Conservation (phyloP, 495 filamentous ascomycete genomes). For the Tuber magnatum region DNA sequence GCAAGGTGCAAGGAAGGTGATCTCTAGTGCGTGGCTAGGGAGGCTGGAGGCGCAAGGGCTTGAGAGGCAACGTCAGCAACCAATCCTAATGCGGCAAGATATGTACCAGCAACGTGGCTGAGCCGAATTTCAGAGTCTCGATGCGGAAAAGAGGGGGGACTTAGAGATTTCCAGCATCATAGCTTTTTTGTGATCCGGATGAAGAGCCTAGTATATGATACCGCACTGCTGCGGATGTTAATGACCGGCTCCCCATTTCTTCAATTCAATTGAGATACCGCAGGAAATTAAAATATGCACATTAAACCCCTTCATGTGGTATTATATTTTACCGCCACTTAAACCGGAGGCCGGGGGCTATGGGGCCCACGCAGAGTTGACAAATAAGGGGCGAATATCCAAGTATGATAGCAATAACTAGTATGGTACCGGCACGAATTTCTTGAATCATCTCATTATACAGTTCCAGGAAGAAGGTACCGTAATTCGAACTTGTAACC, state of each 20-base stretch:
- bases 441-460: neutral
- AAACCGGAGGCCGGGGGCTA: neutral
- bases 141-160: neutral
- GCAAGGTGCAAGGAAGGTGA: neutral
- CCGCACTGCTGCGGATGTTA: too few relatives aligned
- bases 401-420: neutral
- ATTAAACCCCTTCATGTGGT: neutral
- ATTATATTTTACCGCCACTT: neutral
- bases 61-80: constrained; percentile 10
- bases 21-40: constrained; percentile 14
- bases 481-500: neutral
- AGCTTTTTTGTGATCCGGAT: neutral
- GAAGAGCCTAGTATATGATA: neutral
- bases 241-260: neutral
- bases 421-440: neutral
- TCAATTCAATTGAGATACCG: neutral
- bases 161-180: neutral
- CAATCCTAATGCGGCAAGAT: neutral
- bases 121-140: neutral
- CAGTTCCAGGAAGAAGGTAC: neutral
- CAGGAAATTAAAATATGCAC: neutral
- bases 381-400: neutral
- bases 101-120: neutral
- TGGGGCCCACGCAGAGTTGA: neutral
- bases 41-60: constrained; percentile 16